Evolutionary conservation across 768 basidiomycete species (phyloP).

Genomic region (Chalciporus pseudorubinellus): DNA sequence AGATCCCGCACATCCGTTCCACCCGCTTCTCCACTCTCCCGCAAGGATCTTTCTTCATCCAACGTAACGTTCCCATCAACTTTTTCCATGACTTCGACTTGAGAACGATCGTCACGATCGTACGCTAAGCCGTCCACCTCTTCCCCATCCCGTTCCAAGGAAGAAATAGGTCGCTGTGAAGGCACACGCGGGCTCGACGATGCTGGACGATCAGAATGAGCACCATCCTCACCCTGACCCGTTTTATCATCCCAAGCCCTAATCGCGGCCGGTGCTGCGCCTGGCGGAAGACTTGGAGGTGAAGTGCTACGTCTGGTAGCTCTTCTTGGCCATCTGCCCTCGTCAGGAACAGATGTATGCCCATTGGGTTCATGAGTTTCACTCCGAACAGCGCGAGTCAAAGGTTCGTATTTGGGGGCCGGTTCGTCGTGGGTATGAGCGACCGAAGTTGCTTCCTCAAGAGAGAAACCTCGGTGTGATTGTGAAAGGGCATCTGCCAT

Average conservation of each 20-base stretch:
- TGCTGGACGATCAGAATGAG: conserved; percentile 30
- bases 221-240: conserved; percentile 31
- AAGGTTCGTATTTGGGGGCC: conserved; percentile 37
- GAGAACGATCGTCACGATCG: conserved; percentile 21
- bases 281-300: conserved; percentile 42
- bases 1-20: background rate
- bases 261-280: conserved; percentile 38
- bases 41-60: conserved; percentile 7
- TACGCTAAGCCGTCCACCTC: conserved; percentile 25
- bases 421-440: conserved; percentile 33
- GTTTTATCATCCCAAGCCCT: conserved; percentile 37
- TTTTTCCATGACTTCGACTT: conserved; percentile 2
- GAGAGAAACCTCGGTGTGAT: conserved; percentile 22
- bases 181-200: conserved; percentile 33
- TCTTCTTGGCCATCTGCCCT: conserved; percentile 23
- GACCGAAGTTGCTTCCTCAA: conserved; percentile 22
- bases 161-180: conserved; percentile 35
- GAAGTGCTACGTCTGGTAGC: conserved; percentile 31
- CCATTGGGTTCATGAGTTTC: conserved; percentile 3
- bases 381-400: conserved; percentile 6
- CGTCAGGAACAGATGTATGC: conserved; percentile 6
- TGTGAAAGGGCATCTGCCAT: conserved; percentile 38
- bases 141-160: conserved; percentile 30
- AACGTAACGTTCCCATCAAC: conserved; percentile 11
- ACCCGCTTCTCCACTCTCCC: conserved; percentile 10